Conservation (phyloP, 768 basidiomycete genomes). For the Macrolepiota dolichaula region DNA sequence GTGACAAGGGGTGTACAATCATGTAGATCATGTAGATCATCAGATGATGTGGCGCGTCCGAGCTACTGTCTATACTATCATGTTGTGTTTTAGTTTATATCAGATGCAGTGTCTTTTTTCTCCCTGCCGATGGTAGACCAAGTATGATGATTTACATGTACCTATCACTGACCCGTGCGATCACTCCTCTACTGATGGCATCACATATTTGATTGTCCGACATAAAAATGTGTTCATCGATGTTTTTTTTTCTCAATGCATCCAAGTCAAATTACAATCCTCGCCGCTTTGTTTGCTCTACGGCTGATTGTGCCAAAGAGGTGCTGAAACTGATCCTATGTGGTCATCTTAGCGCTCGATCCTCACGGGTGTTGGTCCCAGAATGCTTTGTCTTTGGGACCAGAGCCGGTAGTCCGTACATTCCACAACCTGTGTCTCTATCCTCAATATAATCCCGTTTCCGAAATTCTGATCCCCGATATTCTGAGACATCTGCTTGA, state of each 20-base stretch:
- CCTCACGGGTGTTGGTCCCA: background rate
- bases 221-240: background rate
- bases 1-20: no score
- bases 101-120: no score
- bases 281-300: constrained; percentile 2
- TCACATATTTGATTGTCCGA: constrained; percentile 8
- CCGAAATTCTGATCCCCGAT: background rate
- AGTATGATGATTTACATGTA: no score
- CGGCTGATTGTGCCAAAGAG: constrained; percentile 13
- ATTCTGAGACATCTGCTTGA: constrained; percentile 3
- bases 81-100: no score
- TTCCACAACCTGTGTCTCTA: background rate
- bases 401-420: constrained; percentile 13
- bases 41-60: no score
- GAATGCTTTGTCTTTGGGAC: background rate
- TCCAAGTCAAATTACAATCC: constrained; percentile 15
- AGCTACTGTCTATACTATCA: no score
- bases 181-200: background rate
- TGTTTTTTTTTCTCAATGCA: constrained; percentile 1
- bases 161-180: no score
- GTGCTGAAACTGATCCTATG: constrained; percentile 9
- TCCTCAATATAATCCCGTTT: background rate
- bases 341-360: constrained; percentile 10
- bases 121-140: no score
- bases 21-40: no score